Evolutionary conservation across 345 rosid species (phyloP).

Genomic region (Eucalyptus cloeziana): DNA sequence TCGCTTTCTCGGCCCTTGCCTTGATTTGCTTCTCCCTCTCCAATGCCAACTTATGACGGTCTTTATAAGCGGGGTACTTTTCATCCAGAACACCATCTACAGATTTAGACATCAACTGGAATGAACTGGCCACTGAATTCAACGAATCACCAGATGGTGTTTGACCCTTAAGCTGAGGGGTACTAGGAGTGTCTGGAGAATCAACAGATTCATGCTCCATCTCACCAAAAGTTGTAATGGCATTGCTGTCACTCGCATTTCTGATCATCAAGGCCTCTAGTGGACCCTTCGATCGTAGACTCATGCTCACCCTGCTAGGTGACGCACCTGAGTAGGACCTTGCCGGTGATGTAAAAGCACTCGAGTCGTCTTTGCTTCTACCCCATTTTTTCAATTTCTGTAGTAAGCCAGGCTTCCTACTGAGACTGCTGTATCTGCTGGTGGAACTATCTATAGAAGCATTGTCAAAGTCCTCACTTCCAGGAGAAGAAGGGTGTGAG

Average conservation of each 20-base stretch:
- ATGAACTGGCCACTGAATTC: constrained; percentile 61
- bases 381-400: constrained; percentile 93
- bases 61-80: constrained; percentile 89
- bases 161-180: constrained; percentile 46
- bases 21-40: constrained; percentile 87
- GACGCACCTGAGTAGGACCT: constrained; percentile 71
- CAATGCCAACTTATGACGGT: constrained; percentile 79
- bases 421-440: constrained; percentile 63
- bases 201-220: constrained; percentile 45
- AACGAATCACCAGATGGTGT: constrained; percentile 36
- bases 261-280: constrained; percentile 83
- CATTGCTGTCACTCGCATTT: constrained; percentile 68
- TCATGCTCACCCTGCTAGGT: constrained; percentile 61
- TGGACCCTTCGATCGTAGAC: constrained; percentile 64
- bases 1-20: constrained; percentile 72
- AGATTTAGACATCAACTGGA: constrained; percentile 87
- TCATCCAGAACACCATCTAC: constrained; percentile 65
- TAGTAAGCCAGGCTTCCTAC: constrained; percentile 65
- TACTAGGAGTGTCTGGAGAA: constrained; percentile 48
- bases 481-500: constrained; percentile 90
- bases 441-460: constrained; percentile 74
- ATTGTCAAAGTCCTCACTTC: constrained; percentile 87
- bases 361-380: constrained; percentile 72
- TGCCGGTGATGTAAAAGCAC: constrained; percentile 57
- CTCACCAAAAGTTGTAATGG: constrained; percentile 79